Conservation (phyloP, 2,329 filamentous ascomycete species). For the Zalaria obscura region DNA sequence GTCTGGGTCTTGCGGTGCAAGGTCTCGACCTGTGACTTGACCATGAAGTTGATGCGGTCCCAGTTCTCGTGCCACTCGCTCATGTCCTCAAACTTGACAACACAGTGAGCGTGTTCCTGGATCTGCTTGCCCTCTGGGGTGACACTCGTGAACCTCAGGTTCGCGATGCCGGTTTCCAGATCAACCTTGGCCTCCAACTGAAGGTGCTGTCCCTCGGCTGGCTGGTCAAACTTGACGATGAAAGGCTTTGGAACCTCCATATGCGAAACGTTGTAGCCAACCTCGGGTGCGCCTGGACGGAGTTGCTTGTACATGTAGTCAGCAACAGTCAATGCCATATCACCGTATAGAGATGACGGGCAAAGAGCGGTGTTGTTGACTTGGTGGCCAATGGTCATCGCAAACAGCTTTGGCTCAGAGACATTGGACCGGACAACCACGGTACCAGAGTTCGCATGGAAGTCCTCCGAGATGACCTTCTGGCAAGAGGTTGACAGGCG, state of each 20-base stretch:
- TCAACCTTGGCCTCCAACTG: constrained; percentile 47
- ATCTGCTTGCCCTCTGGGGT: constrained; percentile 45
- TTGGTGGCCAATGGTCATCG: constrained; percentile 49
- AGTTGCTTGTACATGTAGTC: constrained; percentile 55
- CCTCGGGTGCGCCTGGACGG: constrained; percentile 39
- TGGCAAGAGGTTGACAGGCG: constrained; percentile 50
- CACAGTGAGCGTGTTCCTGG: constrained; percentile 47
- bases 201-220: constrained; percentile 42
- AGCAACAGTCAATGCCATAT: constrained; percentile 50
- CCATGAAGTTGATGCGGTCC: constrained; percentile 48
- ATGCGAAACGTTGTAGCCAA: constrained; percentile 49
- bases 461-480: constrained; percentile 46
- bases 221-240: constrained; percentile 39
- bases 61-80: constrained; percentile 51
- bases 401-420: constrained; percentile 46
- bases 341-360: constrained; percentile 49
- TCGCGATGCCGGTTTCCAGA: constrained; percentile 38
- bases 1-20: constrained; percentile 51
- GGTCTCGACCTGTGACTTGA: constrained; percentile 43
- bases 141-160: constrained; percentile 42
- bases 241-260: constrained; percentile 60
- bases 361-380: constrained; percentile 54
- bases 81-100: constrained; percentile 46
- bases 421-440: constrained; percentile 54
- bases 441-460: constrained; percentile 44